These are phyloP conservation scores for Oidium heveae DNA, from an alignment of 2,329 filamentous ascomycete species.

Conservation along the genomic window DNA sequence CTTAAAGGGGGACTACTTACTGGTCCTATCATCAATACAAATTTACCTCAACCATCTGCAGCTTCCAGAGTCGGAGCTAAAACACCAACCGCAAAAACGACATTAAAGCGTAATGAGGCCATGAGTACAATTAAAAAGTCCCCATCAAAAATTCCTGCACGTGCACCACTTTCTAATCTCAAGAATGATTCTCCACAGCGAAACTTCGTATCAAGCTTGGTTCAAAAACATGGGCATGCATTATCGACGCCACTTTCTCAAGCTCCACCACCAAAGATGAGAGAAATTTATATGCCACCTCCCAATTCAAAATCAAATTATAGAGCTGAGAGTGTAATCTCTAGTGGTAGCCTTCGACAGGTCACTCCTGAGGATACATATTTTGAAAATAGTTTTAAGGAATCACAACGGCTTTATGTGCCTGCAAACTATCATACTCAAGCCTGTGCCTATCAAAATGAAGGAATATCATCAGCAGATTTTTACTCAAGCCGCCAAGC, in stretches of 20 bases:
- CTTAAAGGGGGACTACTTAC: constrained; percentile 10
- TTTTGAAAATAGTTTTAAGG: constrained; percentile 22
- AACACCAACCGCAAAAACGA: constrained; percentile 24
- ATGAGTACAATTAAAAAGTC: constrained; percentile 18
- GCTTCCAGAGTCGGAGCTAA: constrained; percentile 17
- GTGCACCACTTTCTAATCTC: constrained; percentile 42
- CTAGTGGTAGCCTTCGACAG: constrained; percentile 29
- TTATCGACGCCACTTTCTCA: constrained; percentile 4
- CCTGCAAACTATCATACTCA: constrained; percentile 18
- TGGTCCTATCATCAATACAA: constrained; percentile 10
- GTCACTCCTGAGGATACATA: constrained; percentile 61
- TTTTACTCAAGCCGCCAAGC: constrained; percentile 31
- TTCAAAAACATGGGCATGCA: neutral
- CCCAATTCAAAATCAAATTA: constrained; percentile 28
- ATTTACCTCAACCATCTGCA: constrained; percentile 6
- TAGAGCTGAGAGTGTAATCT: constrained; percentile 21
- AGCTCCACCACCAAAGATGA: constrained; percentile 76
- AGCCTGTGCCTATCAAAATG: constrained; percentile 19
- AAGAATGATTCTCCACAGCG: constrained; percentile 62
- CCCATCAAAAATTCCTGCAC: constrained; percentile 43
- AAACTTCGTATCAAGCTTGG: constrained; percentile 13
- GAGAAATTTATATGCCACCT: constrained; percentile 39
- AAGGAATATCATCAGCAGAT: constrained; percentile 11
- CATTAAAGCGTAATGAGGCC: constrained; percentile 12
- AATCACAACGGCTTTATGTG: constrained; percentile 14